Evolutionary conservation across 2,329 filamentous ascomycete genomes (phyloP), one percentile per base, ranked within the genome.

Genomic region (Paramyrothecium roridum): DNA sequence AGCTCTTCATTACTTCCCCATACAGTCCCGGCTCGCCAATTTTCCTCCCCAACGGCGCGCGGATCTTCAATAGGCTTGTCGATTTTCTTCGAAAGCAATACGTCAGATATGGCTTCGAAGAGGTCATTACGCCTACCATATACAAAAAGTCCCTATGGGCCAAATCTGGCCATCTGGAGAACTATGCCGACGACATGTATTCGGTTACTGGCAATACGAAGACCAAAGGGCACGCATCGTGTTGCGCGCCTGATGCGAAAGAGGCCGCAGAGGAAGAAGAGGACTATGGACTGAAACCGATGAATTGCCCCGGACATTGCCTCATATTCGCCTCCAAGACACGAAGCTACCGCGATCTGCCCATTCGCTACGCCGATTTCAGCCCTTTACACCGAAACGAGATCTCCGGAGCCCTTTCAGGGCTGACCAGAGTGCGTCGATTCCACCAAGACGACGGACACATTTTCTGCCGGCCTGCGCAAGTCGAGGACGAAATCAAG

Each of bases 371-470:
- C 71, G 90, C 91, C 54, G 92, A 96, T 70, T 96, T 96, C 67
- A 91, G 90, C 65, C 85, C 90, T 2, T 78, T 96, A n/a, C 90
- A 95, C 70, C 82, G 92, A 49, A 96, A 96, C 68, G 91, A 96
- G 71, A 80, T 90, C 8, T 93, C 90, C 0, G 91, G 92, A 1
- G 86, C 91, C 0, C 74, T 96, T 51, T 91, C 86, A 50, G 92
- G 91, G 16, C 76, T 96, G 56, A 96, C 91, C 3, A 85, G 92
- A 56, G 90, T 96, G 51, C 84, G 91, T 34, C 83, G 91, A 20
- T 96, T 96, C 71, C 90, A 95, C 71, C 92, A 96, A 68, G 92
- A 96, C 68, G 91, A 96, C 68, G 90, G 89, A 7, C 91, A 96
- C 71, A 95, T 96, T 59, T 96, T 96, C 71, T 96, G 91, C 70